These are phyloP conservation scores for Exophiala bonariae DNA, from an alignment of 2,329 filamentous ascomycete genomes.

Conservation along the genomic window DNA sequence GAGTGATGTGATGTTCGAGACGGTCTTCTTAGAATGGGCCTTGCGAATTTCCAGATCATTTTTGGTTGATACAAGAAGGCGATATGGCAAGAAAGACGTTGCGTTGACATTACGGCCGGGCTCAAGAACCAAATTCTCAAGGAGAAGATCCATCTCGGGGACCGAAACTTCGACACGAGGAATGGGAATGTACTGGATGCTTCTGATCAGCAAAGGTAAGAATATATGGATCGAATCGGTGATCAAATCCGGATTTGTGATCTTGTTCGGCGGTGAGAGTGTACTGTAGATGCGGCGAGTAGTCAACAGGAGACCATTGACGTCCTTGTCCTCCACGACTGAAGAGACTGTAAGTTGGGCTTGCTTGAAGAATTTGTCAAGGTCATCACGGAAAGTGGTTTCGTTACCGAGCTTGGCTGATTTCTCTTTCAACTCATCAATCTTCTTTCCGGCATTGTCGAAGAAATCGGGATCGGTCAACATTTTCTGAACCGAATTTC, in stretches of 20 bases:
- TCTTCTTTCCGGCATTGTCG: conserved; percentile 68
- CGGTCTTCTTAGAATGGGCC: conserved; percentile 65
- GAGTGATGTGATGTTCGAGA: conserved; percentile 66
- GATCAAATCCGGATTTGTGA: conserved; percentile 70
- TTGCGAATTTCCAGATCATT: conserved; percentile 87
- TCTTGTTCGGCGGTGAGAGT: conserved; percentile 64
- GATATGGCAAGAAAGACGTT: conserved; percentile 86
- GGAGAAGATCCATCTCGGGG: conserved; percentile 77
- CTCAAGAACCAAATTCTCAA: conserved; percentile 89
- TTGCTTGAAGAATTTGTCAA: conserved; percentile 71
- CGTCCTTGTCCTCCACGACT: conserved; percentile 69
- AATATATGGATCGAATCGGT: conserved; percentile 78
- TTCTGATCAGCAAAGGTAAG: conserved; percentile 72
- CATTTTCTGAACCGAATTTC: conserved; percentile 74
- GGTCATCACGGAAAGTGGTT: conserved; percentile 68
- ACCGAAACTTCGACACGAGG: conserved; percentile 85
- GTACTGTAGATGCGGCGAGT: conserved; percentile 68
- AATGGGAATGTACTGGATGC: conserved; percentile 84
- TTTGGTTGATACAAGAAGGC: conserved; percentile 75
- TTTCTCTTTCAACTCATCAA: conserved; percentile 59
- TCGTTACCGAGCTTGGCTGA: conserved; percentile 60
- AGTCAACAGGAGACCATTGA: conserved; percentile 68
- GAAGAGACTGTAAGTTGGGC: conserved; percentile 66
- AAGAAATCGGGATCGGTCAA: conserved; percentile 85
- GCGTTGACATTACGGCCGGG: conserved; percentile 81